Percentiles rank a stretch among this genome's conserved stretches.
phyloP scores from a whole-genome alignment of 2,329 filamentous ascomycete genomes.

The Tolypocladium nubicola region DNA sequence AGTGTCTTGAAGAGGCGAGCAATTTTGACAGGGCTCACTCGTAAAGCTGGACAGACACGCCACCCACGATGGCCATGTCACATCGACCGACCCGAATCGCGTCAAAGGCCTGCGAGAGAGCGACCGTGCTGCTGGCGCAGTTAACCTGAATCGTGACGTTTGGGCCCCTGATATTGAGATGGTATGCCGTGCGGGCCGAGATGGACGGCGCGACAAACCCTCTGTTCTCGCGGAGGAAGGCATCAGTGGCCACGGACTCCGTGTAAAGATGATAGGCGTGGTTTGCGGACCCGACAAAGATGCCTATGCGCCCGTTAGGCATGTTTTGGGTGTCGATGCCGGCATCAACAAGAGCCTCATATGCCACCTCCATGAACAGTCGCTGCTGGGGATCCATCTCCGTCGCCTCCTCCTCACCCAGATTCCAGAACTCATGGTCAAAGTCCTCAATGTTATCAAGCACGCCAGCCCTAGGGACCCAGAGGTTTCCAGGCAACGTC shows the following conservation, averaged over 20 bases:
- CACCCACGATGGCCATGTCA: slow-evolving; percentile 4
- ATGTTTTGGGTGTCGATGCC: not conserved
- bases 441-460: slow-evolving; percentile 4
- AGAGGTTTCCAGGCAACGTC: slow-evolving; percentile 5
- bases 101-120: slow-evolving; percentile 1
- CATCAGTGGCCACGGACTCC: slow-evolving; percentile 3
- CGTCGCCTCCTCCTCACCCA: slow-evolving; percentile 5
- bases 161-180: slow-evolving; percentile 4
- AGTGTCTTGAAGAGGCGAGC: not conserved
- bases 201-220: slow-evolving; percentile 4
- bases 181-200: slow-evolving; percentile 6
- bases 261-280: slow-evolving; percentile 4
- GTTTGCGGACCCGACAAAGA: slow-evolving; percentile 4
- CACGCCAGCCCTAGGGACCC: slow-evolving; percentile 5
- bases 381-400: slow-evolving; percentile 6
- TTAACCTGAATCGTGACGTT: slow-evolving; percentile 5
- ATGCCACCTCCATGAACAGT: slow-evolving; percentile 4
- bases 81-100: slow-evolving; percentile 3
- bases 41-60: slow-evolving; percentile 4
- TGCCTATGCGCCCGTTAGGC: not conserved
- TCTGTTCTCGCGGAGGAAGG: slow-evolving; percentile 4
- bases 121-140: slow-evolving; percentile 3
- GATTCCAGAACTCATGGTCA: slow-evolving; percentile 6
- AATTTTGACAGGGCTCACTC: not conserved
- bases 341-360: slow-evolving; percentile 1